phyloP scores from a whole-genome alignment of 2,329 filamentous ascomycete genomes.

The Ascochyta koolunga region DNA sequence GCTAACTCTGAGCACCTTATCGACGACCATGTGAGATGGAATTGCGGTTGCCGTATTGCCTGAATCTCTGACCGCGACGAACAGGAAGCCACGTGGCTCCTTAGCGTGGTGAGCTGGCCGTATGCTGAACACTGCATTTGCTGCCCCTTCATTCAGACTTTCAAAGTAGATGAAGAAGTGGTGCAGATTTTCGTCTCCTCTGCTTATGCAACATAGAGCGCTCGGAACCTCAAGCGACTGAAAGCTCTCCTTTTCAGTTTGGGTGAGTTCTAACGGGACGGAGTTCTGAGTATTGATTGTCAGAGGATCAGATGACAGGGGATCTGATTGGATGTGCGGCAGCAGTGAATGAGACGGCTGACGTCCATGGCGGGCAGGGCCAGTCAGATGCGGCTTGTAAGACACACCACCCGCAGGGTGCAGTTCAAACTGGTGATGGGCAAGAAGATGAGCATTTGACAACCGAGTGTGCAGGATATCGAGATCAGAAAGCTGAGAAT shows the following conservation, averaged over 20 bases:
- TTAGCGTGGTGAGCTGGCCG: not conserved
- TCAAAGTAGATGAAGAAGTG: slow-evolving; percentile 22
- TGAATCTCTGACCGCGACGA: slow-evolving; percentile 20
- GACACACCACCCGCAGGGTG: slow-evolving; percentile 14
- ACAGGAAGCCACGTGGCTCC: slow-evolving; percentile 13
- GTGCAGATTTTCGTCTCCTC: not conserved
- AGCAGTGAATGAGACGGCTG: slow-evolving; percentile 12
- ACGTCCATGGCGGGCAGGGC: slow-evolving; percentile 3
- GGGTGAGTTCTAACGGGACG: slow-evolving; percentile 5
- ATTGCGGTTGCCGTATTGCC: slow-evolving; percentile 15
- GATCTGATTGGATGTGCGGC: slow-evolving; percentile 2
- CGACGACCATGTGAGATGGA: slow-evolving; percentile 13
- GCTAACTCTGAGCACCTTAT: slow-evolving; percentile 39
- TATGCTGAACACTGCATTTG: slow-evolving; percentile 43
- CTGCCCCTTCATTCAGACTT: slow-evolving; percentile 44
- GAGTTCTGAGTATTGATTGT: not conserved
- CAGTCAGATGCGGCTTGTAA: slow-evolving; percentile 3
- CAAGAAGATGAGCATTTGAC: slow-evolving; percentile 14
- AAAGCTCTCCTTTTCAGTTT: slow-evolving; percentile 15
- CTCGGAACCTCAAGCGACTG: slow-evolving; percentile 12
- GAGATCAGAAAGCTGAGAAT: slow-evolving; percentile 4
- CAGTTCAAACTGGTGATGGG: slow-evolving; percentile 14
- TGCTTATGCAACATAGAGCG: slow-evolving; percentile 24
- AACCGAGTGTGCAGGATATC: slow-evolving; percentile 12
- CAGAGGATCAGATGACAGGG: not conserved